Conservation (phyloP, 139 green algal species). For the Tetraselmis chui region DNA sequence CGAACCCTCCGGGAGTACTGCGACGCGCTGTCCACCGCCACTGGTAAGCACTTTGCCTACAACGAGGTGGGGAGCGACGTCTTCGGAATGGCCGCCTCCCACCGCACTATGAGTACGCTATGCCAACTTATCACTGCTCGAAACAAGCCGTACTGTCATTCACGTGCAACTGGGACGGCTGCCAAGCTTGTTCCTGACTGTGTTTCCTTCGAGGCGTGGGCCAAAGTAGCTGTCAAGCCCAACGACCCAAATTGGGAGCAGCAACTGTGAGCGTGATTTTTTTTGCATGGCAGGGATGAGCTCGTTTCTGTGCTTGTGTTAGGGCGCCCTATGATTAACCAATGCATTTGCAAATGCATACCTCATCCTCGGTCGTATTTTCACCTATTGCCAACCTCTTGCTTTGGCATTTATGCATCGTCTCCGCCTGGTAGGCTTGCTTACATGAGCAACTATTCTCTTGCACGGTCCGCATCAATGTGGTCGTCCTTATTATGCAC, state of each 20-base stretch:
- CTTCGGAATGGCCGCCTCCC: neutral
- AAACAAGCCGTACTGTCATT: neutral
- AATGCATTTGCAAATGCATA: too few relatives aligned
- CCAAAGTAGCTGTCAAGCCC: neutral
- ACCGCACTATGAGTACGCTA: neutral
- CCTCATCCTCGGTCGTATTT: too few relatives aligned
- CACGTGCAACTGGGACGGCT: neutral
- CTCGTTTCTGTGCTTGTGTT: too few relatives aligned
- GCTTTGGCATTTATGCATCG: too few relatives aligned
- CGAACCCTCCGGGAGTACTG: neutral
- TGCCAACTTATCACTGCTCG: neutral
- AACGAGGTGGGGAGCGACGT: neutral
- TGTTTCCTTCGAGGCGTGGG: neutral
- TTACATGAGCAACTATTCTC: too few relatives aligned
- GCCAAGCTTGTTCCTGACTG: neutral
- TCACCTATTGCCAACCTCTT: too few relatives aligned
- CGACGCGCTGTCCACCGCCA: neutral
- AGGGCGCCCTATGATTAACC: too few relatives aligned
- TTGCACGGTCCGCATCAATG: too few relatives aligned
- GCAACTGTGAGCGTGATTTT: neutral
- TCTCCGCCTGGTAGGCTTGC: too few relatives aligned
- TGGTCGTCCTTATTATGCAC: too few relatives aligned
- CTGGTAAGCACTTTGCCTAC: neutral
- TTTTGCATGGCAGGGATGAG: too few relatives aligned
- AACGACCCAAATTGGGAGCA: neutral